phyloP scores from a whole-genome alignment of 2,329 filamentous ascomycete genomes.

The Huntiella savannae region DNA sequence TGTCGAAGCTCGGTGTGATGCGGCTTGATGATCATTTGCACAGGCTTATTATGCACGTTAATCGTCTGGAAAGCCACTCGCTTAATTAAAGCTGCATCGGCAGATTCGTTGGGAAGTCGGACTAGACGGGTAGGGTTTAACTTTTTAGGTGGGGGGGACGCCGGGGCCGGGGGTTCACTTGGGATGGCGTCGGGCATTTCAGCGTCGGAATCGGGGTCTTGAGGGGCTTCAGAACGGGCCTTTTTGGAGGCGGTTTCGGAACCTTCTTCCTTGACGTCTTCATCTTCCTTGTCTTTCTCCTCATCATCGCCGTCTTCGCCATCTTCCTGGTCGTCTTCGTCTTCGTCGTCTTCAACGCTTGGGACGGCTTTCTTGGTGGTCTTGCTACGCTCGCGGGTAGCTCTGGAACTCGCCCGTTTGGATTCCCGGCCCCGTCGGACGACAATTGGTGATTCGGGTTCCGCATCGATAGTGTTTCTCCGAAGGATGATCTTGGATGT shows the following conservation, averaged over 20 bases:
- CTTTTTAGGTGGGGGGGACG: not conserved
- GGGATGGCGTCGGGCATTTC: no score
- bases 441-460: constrained; percentile 2
- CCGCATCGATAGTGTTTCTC: constrained; percentile 7
- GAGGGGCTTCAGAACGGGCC: no score
- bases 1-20: constrained; percentile 10
- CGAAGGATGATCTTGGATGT: constrained; percentile 46
- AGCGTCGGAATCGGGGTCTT: no score
- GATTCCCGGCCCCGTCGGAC: not conserved
- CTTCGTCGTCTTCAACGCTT: not conserved
- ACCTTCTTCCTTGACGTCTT: not conserved
- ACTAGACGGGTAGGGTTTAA: not conserved
- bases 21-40: constrained; percentile 40
- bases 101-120: not conserved
- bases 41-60: constrained; percentile 48
- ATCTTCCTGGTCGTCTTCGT: constrained; percentile 1
- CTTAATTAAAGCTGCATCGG: constrained; percentile 7
- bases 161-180: not conserved
- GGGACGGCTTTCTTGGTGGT: constrained; percentile 3
- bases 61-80: constrained; percentile 34
- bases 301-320: not conserved
- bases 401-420: constrained; percentile 1
- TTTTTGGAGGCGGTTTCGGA: no score
- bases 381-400: constrained; percentile 8
- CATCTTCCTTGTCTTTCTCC: not conserved